Evolutionary conservation across 75 land plant genomes (phyloP).

Genomic region (Cryptomeria japonica): DNA sequence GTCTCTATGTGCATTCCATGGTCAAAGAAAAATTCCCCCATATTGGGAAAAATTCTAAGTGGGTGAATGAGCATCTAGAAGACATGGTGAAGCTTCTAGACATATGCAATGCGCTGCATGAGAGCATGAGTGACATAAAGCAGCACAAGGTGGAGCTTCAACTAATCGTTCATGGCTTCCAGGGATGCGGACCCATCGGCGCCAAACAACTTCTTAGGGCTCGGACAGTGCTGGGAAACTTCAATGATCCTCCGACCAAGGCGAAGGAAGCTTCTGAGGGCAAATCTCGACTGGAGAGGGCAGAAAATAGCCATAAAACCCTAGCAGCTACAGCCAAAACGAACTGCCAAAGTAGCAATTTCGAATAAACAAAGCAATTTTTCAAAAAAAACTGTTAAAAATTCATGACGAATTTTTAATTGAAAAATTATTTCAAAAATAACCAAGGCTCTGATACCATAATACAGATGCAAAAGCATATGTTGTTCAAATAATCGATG

Average conservation of each 20-base stretch:
- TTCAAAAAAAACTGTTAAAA: no score
- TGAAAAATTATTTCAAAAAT: no score
- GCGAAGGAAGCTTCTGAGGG: conserved; percentile 7
- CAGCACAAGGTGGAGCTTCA: conserved; percentile 13
- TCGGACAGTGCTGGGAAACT: conserved; percentile 7
- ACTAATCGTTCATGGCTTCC: conserved; percentile 8
- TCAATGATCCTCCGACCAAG: conserved; percentile 14
- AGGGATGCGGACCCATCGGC: background rate
- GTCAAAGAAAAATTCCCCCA: conserved; percentile 24
- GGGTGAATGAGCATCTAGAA: conserved; percentile 35
- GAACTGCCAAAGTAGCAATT: no score
- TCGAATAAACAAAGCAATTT: no score
- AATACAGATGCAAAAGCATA: no score
- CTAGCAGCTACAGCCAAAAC: no score
- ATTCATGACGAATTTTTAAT: no score
- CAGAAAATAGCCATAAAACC: no score
- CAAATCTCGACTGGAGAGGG: conserved; percentile 21
- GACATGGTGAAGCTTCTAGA: conserved; percentile 32
- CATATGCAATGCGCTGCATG: conserved; percentile 20
- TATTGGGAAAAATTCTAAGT: conserved; percentile 11
- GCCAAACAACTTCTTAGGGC: conserved; percentile 18
- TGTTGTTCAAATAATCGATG: no score
- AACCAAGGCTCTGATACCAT: no score
- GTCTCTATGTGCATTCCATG: conserved; percentile 15
- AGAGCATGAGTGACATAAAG: conserved; percentile 15